Evolutionary conservation across 2,329 filamentous ascomycete species (phyloP), one percentile per base, ranked within the genome.

Genomic region (Incumbomyces delicatus): DNA sequence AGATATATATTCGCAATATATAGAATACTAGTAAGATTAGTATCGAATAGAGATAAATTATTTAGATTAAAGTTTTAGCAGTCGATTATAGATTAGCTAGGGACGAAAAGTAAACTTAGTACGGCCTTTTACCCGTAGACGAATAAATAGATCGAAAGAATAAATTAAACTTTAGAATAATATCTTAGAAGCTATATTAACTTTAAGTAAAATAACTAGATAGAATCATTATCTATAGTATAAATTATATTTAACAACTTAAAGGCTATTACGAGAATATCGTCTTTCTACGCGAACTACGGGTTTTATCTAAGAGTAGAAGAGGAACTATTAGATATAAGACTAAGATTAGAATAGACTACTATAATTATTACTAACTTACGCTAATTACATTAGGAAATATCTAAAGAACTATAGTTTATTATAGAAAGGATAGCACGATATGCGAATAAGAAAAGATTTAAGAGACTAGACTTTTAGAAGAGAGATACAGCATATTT

Each of bases 161-260:
- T 37, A 39, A 55, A 53, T 14, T 48, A 50, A 35, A 48, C 30
- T n/a, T 6, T 51, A 32, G 16, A 53, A 40, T 18, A 42, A 34
- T 51, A 50, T 18, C 42, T 52, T 35, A n/a, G 37, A 14, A 29
- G 20, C 10, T 53, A 53, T 38, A 37, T 49, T 18, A 51, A 53
- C 39, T 38, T 45, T 41, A 6, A 42, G 18, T 50, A 52, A 46
- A 30, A 43, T 44, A 44, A 50, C 34, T 54, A 46, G 40, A 41
- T 46, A 48, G 43, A 20, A 42, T 45, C 38, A 42, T 31, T 46
- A 46, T 18, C 20, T 4, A 3, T 46, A 31, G 27, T 29, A 6
- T 39, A 46, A 20, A 31, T 46, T 35, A 30, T 10, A 7, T 46
- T 38, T 46, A 46, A 46, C 38, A 46, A 46, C 20, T 16, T 11